Evolutionary conservation across 2,329 filamentous ascomycete genomes (phyloP).

Genomic region (Lachnellula hyalina): DNA sequence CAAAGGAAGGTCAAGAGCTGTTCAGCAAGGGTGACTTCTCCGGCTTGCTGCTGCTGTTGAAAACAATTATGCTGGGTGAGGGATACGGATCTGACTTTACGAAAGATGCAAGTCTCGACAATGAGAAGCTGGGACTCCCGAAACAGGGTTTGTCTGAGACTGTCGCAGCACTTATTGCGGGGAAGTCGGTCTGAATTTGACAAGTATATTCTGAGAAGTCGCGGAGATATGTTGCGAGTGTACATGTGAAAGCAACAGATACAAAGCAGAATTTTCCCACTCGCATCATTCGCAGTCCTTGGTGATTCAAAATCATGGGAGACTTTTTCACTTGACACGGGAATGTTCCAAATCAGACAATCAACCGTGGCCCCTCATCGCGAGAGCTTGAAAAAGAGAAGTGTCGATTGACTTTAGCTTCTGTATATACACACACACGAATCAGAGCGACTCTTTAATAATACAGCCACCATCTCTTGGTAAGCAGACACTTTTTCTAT

Average conservation of each 20-base stretch:
- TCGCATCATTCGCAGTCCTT: no score
- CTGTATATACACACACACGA: not conserved
- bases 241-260: no score
- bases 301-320: no score
- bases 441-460: not conserved
- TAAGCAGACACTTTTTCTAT: slow-evolving; percentile 34
- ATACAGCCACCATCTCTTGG: not conserved
- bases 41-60: slow-evolving; percentile 11
- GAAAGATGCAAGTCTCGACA: slow-evolving; percentile 7
- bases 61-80: slow-evolving; percentile 4
- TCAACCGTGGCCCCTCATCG: no score
- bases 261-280: no score
- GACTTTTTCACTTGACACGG: no score
- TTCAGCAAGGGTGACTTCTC: slow-evolving; percentile 6
- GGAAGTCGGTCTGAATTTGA: not conserved
- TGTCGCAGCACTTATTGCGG: slow-evolving; percentile 2
- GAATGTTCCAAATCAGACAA: no score
- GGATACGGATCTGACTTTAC: slow-evolving; percentile 11
- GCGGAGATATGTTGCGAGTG: no score
- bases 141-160: slow-evolving; percentile 3
- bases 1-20: slow-evolving; percentile 2
- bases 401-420: not conserved
- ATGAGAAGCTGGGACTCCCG: slow-evolving; percentile 13
- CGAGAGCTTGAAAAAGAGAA: not conserved
- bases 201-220: no score